Conservation (phyloP, 148 eudicot species). For the Silene uniflora region DNA sequence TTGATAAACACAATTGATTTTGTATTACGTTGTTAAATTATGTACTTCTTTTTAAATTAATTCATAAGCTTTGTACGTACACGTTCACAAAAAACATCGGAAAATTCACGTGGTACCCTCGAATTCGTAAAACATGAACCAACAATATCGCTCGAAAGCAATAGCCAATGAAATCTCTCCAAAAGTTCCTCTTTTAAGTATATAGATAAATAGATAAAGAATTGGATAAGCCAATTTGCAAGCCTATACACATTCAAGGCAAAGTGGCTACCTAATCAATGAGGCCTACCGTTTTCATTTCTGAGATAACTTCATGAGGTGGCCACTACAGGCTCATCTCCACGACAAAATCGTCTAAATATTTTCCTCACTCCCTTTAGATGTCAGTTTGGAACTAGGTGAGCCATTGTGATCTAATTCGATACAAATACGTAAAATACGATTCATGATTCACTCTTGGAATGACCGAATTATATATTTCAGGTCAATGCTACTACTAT, state of each 20-base stretch:
- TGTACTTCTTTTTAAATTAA: no score
- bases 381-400: background rate
- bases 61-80: no score
- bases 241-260: background rate
- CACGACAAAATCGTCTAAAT: background rate
- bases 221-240: conserved; percentile 14
- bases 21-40: no score
- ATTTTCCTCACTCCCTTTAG: background rate
- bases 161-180: no score
- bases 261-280: conserved; percentile 2
- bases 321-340: conserved; percentile 4
- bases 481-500: background rate
- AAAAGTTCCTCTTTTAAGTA: no score
- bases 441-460: background rate
- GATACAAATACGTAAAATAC: background rate
- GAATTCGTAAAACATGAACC: no score
- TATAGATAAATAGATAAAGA: no score
- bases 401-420: background rate
- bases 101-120: no score
- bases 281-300: conserved; percentile 16
- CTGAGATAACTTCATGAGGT: conserved; percentile 11
- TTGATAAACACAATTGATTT: no score
- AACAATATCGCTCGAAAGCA: no score
- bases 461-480: background rate
- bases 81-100: no score